These are phyloP conservation scores for Solanum chiquidenum DNA, from an alignment of 257 asterid species.

Conservation along the genomic window DNA sequence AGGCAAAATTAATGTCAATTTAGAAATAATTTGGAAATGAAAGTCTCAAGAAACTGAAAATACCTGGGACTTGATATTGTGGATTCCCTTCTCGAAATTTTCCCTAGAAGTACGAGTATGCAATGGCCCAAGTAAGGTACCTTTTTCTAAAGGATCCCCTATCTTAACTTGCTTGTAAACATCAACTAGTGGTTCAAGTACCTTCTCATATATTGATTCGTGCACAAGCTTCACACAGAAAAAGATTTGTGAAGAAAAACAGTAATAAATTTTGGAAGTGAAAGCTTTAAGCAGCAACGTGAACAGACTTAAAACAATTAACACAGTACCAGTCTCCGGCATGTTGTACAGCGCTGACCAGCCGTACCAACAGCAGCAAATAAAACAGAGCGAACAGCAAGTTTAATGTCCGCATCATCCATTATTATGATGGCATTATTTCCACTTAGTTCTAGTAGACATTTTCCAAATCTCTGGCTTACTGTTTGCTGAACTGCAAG, in stretches of 20 bases:
- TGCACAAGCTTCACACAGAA: conserved; percentile 65
- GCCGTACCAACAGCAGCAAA: conserved; percentile 99
- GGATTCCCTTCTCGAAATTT: conserved; percentile 67
- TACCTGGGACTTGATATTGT: conserved; percentile 79
- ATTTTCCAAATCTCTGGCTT: conserved; percentile 76
- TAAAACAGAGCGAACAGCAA: conserved; percentile 84
- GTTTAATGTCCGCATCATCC: conserved; percentile 93
- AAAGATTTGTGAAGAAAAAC: background rate
- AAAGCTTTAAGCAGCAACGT: background rate
- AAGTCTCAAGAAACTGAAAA: background rate
- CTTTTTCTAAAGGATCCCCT: conserved; percentile 88
- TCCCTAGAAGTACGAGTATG: conserved; percentile 69
- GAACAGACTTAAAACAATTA: background rate
- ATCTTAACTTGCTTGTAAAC: conserved; percentile 84
- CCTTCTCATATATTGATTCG: conserved; percentile 68
- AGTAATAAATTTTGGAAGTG: background rate
- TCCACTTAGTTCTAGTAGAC: conserved; percentile 91
- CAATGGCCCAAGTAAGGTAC: conserved; percentile 86
- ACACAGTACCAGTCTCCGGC: conserved; percentile 87
- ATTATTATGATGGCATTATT: conserved; percentile 89
- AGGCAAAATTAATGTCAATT: background rate
- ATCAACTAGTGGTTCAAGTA: conserved; percentile 60
- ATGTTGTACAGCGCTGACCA: conserved; percentile 98
- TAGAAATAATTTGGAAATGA: background rate
- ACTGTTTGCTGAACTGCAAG: conserved; percentile 90